Conservation (phyloP, 2,329 filamentous ascomycete species). For the Colletotrichum limetticola region DNA sequence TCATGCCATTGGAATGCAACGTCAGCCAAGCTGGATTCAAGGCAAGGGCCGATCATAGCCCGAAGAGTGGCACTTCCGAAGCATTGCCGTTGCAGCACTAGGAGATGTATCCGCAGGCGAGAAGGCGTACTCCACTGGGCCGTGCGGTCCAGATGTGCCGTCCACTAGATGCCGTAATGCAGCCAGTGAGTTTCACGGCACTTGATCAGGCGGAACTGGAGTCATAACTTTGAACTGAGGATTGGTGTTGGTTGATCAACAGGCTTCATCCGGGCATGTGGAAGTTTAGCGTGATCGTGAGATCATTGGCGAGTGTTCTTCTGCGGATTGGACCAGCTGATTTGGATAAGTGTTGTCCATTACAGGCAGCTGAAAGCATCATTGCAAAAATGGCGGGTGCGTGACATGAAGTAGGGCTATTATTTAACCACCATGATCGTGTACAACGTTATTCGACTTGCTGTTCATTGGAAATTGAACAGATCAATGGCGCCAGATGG, state of each 20-base stretch:
- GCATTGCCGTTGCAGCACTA: conserved; percentile 7
- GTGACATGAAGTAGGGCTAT: neutral
- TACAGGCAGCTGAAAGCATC: neutral
- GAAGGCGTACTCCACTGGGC: neutral
- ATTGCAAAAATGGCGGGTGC: neutral
- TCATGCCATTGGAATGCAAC: neutral
- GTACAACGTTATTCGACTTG: neutral
- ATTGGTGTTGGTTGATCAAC: neutral
- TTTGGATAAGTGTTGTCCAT: neutral
- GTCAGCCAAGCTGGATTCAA: conserved; percentile 2
- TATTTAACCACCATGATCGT: neutral
- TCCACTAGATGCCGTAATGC: neutral
- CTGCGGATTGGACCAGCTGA: neutral
- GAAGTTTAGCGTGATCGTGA: neutral
- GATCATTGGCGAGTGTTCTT: neutral
- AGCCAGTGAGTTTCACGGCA: neutral
- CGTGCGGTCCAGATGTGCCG: neutral
- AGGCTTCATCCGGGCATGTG: neutral
- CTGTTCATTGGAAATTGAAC: neutral
- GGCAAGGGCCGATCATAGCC: conserved; percentile 11
- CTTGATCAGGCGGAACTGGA: no score
- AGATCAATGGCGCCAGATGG: neutral
- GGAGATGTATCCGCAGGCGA: neutral
- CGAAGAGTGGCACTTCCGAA: neutral
- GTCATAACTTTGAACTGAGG: neutral